Percentiles rank a stretch among this genome's conserved stretches.
Conservation (phyloP, 2,329 filamentous ascomycete genomes). For the Apiospora malaysiana region DNA sequence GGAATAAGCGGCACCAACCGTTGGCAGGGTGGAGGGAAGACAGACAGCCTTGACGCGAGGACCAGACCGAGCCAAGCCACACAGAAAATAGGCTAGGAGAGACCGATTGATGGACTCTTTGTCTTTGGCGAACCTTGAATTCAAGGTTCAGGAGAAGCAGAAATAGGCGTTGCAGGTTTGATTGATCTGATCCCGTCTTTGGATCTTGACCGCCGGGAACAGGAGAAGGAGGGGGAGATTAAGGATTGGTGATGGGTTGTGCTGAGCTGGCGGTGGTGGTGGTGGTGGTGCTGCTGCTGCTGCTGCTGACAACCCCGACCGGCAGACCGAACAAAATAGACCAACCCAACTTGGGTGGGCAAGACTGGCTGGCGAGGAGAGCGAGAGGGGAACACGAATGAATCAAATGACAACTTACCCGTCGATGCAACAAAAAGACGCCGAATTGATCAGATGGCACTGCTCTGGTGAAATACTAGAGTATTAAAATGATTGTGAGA, state of each 20-base stretch:
- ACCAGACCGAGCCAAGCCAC: not conserved
- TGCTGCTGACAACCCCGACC: not conserved
- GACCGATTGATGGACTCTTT: not conserved
- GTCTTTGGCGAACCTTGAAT: not conserved
- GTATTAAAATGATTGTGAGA: conserved; percentile 21
- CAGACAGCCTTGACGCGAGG: conserved; percentile 8
- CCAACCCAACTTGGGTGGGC: not conserved
- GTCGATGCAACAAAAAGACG: not conserved
- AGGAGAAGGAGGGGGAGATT: not conserved
- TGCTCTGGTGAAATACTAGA: conserved; percentile 11
- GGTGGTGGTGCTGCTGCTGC: not conserved
- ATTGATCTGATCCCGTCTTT: not conserved
- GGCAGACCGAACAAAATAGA: not conserved
- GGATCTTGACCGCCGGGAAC: not conserved
- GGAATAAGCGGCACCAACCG: conserved; percentile 20
- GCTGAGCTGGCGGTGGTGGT: not conserved
- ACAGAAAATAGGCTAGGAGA: not conserved
- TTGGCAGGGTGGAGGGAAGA: not conserved
- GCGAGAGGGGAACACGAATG: not conserved
- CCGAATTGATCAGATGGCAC: not conserved
- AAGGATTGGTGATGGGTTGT: not conserved
- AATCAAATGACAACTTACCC: not conserved
- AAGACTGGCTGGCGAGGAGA: not conserved
- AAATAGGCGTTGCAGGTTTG: not conserved
- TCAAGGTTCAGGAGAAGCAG: not conserved